A percentile compares a stretch with the other conserved stretches of the same genome.
Conservation (phyloP, 176 grass and related monocot genomes). For the Lolium multiflorum region DNA sequence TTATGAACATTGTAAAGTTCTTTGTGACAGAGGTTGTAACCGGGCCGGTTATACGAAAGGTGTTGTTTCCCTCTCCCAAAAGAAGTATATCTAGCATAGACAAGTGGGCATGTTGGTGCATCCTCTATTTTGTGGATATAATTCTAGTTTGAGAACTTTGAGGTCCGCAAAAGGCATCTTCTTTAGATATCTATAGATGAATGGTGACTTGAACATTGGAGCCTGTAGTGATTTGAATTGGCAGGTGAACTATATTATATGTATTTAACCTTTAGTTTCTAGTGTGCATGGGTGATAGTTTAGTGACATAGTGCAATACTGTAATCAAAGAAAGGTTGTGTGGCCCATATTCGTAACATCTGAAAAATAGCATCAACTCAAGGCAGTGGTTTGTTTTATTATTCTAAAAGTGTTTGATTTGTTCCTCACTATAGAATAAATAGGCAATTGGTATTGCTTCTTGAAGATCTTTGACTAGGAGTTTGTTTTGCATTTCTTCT, state of each 20-base stretch:
- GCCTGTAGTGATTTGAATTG: background rate
- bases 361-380: background rate
- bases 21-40: background rate
- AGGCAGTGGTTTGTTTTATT: background rate
- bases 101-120: background rate
- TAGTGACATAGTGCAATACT: background rate
- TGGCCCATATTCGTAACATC: background rate
- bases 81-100: background rate
- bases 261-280: background rate
- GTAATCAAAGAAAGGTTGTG: background rate
- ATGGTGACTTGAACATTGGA: background rate
- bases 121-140: background rate
- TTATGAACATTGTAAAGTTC: background rate
- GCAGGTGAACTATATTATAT: background rate
- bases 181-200: background rate
- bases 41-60: background rate
- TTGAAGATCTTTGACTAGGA: background rate
- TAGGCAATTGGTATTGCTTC: background rate
- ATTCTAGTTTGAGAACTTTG: background rate
- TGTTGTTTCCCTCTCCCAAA: background rate
- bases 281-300: background rate
- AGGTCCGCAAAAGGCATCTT: background rate
- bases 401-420: slow-evolving; percentile 6
- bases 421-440: slow-evolving; percentile 3
- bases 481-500: background rate